phyloP scores from a whole-genome alignment of 1,284 basidiomycete genomes.

The Mycena sp. region DNA sequence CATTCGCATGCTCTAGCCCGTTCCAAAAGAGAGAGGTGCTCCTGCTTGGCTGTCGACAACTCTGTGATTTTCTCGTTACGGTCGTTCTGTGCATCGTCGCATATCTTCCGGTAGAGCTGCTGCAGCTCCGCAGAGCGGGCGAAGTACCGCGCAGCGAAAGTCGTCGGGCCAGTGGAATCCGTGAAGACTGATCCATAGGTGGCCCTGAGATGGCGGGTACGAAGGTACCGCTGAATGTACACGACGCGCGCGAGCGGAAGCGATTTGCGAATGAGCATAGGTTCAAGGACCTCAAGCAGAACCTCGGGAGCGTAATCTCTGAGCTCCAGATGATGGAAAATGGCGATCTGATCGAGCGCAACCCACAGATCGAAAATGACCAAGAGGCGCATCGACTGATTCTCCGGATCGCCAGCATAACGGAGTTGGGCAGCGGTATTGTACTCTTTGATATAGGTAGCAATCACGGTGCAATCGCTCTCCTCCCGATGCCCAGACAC shows the following conservation, averaged over 20 bases:
- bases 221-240: slow-evolving; percentile 46
- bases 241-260: slow-evolving; percentile 43
- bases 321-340: slow-evolving; percentile 49
- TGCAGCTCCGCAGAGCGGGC: slow-evolving; percentile 36
- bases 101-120: slow-evolving; percentile 44
- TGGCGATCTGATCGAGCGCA: slow-evolving; percentile 53
- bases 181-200: slow-evolving; percentile 40
- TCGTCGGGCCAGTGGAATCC: slow-evolving; percentile 14
- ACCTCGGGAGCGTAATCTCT: slow-evolving; percentile 58
- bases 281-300: slow-evolving; percentile 46
- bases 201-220: slow-evolving; percentile 38
- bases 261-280: slow-evolving; percentile 50
- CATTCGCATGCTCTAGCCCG: slow-evolving; percentile 9
- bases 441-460: slow-evolving; percentile 15
- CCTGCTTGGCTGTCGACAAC: slow-evolving; percentile 40
- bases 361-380: slow-evolving; percentile 58
- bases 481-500: background rate
- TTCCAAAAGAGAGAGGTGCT: slow-evolving; percentile 38
- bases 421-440: slow-evolving; percentile 7
- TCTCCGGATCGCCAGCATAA: slow-evolving; percentile 49
- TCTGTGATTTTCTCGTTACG: slow-evolving; percentile 36
- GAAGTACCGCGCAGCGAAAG: slow-evolving; percentile 49
- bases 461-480: slow-evolving; percentile 10
- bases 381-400: slow-evolving; percentile 56
- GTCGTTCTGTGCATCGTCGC: slow-evolving; percentile 33